Percentiles rank a stretch among this genome's conserved stretches.
These are phyloP conservation scores for Singerocomus rubriflavus DNA, from an alignment of 1,284 basidiomycete species.

Conservation along the genomic window DNA sequence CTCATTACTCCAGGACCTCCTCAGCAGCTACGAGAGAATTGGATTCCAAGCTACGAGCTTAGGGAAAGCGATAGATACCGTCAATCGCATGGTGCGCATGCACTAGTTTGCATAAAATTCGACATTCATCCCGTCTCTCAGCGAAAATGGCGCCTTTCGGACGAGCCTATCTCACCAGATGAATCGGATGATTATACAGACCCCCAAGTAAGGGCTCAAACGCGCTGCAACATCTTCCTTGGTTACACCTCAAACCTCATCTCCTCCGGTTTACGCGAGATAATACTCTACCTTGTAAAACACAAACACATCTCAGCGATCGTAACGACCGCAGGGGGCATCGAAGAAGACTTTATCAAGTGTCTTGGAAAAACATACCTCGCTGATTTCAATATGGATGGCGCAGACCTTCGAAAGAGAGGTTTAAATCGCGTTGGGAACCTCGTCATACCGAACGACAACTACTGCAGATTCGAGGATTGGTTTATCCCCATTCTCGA, in stretches of 20 bases:
- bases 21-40: conserved; percentile 83
- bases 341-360: conserved; percentile 99
- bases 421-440: conserved; percentile 99
- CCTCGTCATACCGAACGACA: conserved; percentile 95
- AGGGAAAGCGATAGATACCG: conserved; percentile 84
- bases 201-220: conserved; percentile 61
- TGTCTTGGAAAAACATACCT: conserved; percentile 96
- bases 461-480: conserved; percentile 99
- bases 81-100: conserved; percentile 78
- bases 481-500: conserved; percentile 97
- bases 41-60: conserved; percentile 96
- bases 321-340: conserved; percentile 97
- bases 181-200: conserved; percentile 63
- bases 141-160: conserved; percentile 81
- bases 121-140: conserved; percentile 30
- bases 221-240: conserved; percentile 86
- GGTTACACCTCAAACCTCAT: conserved; percentile 99
- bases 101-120: conserved; percentile 7
- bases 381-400: conserved; percentile 91
- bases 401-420: conserved; percentile 79
- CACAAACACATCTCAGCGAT: conserved; percentile 88
- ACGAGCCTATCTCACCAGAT: conserved; percentile 68
- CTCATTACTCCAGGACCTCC: conserved; percentile 67
- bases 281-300: conserved; percentile 92
- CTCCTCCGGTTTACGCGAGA: conserved; percentile 93